These are phyloP conservation scores for Pyracantha coccinea DNA, from an alignment of 331 rosid genomes.

Conservation along the genomic window DNA sequence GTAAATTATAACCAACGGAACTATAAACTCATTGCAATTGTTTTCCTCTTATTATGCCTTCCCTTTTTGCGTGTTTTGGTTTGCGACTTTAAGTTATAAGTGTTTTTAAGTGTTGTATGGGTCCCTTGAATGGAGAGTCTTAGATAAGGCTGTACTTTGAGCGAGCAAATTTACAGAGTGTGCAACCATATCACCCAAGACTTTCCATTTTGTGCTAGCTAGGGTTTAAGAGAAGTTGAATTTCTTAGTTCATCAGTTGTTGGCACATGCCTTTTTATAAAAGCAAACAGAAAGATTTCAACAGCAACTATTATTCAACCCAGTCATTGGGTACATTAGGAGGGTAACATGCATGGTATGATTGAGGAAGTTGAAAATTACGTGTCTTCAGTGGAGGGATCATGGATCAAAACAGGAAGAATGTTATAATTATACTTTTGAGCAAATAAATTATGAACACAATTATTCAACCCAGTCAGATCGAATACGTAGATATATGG, in stretches of 20 bases:
- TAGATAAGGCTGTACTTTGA: neutral
- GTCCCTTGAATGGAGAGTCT: neutral
- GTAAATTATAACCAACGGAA: no score
- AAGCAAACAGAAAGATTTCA: neutral
- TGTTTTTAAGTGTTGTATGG: slow-evolving; percentile 4
- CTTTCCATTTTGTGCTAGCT: no score
- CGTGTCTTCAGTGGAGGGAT: neutral
- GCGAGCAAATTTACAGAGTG: no score
- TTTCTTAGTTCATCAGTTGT: neutral
- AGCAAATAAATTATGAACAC: no score
- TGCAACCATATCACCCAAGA: no score
- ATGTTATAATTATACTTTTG: neutral
- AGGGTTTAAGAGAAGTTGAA: neutral
- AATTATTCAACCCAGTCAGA: neutral
- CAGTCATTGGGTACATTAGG: neutral
- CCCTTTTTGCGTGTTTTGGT: neutral
- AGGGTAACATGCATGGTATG: neutral
- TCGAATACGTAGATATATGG: neutral
- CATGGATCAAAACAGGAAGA: neutral
- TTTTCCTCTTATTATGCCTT: neutral
- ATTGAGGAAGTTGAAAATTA: neutral
- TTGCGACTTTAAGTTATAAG: neutral
- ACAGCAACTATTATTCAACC: no score
- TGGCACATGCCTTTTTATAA: slow-evolving; percentile 5
- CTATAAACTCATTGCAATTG: neutral